phyloP scores from a whole-genome alignment of 2,329 filamentous ascomycete genomes.

The Sclerotinia subarctica region DNA sequence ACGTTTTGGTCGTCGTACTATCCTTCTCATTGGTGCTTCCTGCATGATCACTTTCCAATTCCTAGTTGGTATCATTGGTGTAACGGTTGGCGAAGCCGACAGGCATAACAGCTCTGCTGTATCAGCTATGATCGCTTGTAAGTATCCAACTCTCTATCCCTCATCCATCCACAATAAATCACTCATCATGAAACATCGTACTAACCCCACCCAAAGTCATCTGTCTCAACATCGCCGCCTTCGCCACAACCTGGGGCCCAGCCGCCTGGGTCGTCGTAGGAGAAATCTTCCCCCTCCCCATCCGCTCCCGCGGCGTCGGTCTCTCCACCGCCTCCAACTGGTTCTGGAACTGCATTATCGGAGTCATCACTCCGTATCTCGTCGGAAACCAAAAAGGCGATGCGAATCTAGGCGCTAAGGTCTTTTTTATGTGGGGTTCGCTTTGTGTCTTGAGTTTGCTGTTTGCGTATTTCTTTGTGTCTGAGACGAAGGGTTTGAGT shows the following conservation, averaged over 20 bases:
- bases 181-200: conserved; percentile 59
- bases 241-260: conserved; percentile 85
- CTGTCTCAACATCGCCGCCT: conserved; percentile 88
- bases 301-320: conserved; percentile 82
- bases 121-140: conserved; percentile 66
- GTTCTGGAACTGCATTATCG: conserved; percentile 76
- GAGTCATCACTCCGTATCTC: conserved; percentile 72
- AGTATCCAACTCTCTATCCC: neutral
- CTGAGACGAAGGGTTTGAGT: conserved; percentile 71
- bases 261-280: conserved; percentile 76
- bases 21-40: conserved; percentile 73
- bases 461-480: conserved; percentile 59
- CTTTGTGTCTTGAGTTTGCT: conserved; percentile 54
- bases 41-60: conserved; percentile 87
- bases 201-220: conserved; percentile 51
- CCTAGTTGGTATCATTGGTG: conserved; percentile 75
- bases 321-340: conserved; percentile 88
- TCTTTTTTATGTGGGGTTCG: conserved; percentile 59
- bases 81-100: conserved; percentile 55
- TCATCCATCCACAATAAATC: conserved; percentile 59
- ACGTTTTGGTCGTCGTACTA: conserved; percentile 72
- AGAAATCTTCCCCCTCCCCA: conserved; percentile 86
- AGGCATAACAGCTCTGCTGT: conserved; percentile 56
- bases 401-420: conserved; percentile 33
- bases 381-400: conserved; percentile 55